Evolutionary conservation across 75 land plant species (phyloP).

Genomic region (Pinus tabuliformis): DNA sequence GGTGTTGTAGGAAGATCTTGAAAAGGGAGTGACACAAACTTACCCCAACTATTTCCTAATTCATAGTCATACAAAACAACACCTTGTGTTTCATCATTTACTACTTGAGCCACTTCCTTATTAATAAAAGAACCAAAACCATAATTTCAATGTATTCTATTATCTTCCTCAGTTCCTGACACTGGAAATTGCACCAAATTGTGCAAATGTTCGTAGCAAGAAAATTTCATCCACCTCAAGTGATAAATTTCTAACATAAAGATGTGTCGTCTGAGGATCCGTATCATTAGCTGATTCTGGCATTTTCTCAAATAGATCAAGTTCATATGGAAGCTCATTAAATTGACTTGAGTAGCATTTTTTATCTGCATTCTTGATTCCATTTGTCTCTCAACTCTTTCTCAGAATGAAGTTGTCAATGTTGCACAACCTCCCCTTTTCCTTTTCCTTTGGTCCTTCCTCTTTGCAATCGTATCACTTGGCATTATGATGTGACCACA

Average conservation of each 20-base stretch:
- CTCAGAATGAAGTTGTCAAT: too few species aligned
- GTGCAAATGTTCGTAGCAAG: constrained; percentile 50
- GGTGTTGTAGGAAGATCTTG: too few species aligned
- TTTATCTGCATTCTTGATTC: too few species aligned
- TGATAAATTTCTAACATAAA: constrained; percentile 49
- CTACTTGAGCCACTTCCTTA: constrained; percentile 49
- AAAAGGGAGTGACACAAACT: too few species aligned
- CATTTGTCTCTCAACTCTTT: too few species aligned
- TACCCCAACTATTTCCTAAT: too few species aligned
- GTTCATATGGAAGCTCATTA: constrained; percentile 43
- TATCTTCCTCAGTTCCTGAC: constrained; percentile 57
- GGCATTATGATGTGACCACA: too few species aligned
- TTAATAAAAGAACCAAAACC: constrained; percentile 63
- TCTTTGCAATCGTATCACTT: too few species aligned
- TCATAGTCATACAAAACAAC: too few species aligned
- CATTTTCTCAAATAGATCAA: constrained; percentile 34
- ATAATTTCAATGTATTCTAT: constrained; percentile 51
- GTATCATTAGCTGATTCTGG: constrained; percentile 51
- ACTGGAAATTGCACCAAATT: constrained; percentile 60
- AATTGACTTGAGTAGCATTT: constrained; percentile 31
- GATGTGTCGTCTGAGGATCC: constrained; percentile 53
- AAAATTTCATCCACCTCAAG: constrained; percentile 64
- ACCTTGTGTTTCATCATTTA: constrained; percentile 66
- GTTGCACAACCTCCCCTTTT: too few species aligned
- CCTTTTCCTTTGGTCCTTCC: too few species aligned